A percentile compares a stretch with the other conserved stretches of the same genome.
Evolutionary conservation across 495 filamentous ascomycete species (phyloP).

Genomic region (Glonium stellatum): DNA sequence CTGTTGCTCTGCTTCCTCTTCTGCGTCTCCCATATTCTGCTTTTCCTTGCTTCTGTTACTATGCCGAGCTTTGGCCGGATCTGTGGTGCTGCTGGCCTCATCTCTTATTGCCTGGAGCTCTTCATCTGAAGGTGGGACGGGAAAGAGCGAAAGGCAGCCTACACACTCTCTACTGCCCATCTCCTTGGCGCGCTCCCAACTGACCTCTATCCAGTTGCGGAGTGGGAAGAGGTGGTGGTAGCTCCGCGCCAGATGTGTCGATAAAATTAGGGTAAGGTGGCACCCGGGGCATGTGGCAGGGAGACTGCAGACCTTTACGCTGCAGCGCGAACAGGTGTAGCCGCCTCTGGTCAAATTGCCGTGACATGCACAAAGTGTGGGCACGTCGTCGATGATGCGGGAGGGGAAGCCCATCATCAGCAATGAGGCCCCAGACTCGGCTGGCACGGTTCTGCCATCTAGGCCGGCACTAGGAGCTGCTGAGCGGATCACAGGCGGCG

Average conservation of each 20-base stretch:
- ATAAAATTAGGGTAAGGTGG: slow-evolving; percentile 85
- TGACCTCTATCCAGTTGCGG: slow-evolving; percentile 80
- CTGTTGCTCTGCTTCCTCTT: slow-evolving; percentile 39
- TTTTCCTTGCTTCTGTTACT: slow-evolving; percentile 12
- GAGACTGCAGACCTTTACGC: slow-evolving; percentile 79
- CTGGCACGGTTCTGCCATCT: slow-evolving; percentile 23
- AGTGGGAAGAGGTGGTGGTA: slow-evolving; percentile 96
- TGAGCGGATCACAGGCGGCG: slow-evolving; percentile 68
- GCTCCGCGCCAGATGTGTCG: slow-evolving; percentile 88
- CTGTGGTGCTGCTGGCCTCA: background rate
- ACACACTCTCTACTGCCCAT: slow-evolving; percentile 45
- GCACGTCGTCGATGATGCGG: slow-evolving; percentile 64
- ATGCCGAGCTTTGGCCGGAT: background rate
- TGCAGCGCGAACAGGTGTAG: slow-evolving; percentile 85
- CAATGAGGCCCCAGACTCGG: slow-evolving; percentile 61
- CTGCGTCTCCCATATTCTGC: slow-evolving; percentile 12
- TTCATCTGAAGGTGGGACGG: slow-evolving; percentile 33
- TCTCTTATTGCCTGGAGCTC: slow-evolving; percentile 12
- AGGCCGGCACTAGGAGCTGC: background rate
- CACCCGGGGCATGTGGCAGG: slow-evolving; percentile 90
- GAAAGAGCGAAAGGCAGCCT: slow-evolving; percentile 49
- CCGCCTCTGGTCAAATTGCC: slow-evolving; percentile 76
- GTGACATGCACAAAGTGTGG: slow-evolving; percentile 88
- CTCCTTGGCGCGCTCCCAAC: slow-evolving; percentile 61
- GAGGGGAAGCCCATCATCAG: slow-evolving; percentile 99